A percentile compares a stretch with the other conserved stretches of the same genome.
These are phyloP conservation scores for Sarcodon aspratus DNA, from an alignment of 768 basidiomycete genomes.

Conservation along the genomic window DNA sequence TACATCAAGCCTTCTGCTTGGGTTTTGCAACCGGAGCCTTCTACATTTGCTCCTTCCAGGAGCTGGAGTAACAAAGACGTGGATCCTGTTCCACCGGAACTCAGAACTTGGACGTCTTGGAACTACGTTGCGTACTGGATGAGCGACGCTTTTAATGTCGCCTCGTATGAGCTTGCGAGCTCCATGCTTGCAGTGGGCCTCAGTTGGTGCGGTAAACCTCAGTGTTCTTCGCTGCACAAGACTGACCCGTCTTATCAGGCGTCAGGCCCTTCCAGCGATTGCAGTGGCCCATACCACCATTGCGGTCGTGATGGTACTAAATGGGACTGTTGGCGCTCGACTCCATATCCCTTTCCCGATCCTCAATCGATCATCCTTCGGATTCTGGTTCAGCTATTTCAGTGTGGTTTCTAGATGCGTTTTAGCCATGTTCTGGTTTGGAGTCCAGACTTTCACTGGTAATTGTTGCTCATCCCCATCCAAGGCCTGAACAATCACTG, in stretches of 20 bases:
- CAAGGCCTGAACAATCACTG: background rate
- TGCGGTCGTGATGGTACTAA: conserved; percentile 61
- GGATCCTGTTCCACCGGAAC: conserved; percentile 50
- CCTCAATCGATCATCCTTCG: too few relatives aligned
- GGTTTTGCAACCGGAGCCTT: conserved; percentile 41
- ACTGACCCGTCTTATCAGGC: conserved; percentile 22
- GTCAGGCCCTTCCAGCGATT: conserved; percentile 58
- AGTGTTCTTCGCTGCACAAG: background rate
- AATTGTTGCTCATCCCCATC: too few relatives aligned
- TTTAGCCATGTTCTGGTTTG: conserved; percentile 78
- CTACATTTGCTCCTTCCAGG: conserved; percentile 44
- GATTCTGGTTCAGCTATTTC: too few relatives aligned
- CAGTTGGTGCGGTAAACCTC: conserved; percentile 46
- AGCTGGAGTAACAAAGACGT: conserved; percentile 68
- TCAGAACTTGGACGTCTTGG: conserved; percentile 58
- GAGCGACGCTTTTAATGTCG: conserved; percentile 17
- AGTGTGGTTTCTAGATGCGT: conserved; percentile 69
- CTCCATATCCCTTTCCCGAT: too few relatives aligned
- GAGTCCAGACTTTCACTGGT: conserved; percentile 42
- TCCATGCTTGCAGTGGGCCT: conserved; percentile 69
- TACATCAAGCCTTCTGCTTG: conserved; percentile 28
- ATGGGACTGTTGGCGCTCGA: conserved; percentile 74
- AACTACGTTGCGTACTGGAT: conserved; percentile 56
- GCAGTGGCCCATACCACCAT: conserved; percentile 66
- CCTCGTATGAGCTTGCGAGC: conserved; percentile 47